phyloP scores from a whole-genome alignment of 257 asterid species.

The Craterostigma plantagineum region DNA sequence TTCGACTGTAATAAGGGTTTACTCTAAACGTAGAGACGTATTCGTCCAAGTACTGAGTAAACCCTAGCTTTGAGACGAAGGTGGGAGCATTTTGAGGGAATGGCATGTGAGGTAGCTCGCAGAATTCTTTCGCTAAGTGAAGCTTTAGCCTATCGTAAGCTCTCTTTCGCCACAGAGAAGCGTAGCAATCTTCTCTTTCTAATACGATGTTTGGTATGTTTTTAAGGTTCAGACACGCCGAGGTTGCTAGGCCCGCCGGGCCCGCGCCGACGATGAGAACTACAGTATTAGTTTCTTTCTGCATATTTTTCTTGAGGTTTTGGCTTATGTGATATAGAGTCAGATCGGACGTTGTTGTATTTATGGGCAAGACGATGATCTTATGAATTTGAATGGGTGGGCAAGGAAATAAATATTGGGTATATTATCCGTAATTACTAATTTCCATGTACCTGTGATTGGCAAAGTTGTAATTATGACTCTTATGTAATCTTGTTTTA shows the following conservation, averaged over 20 bases:
- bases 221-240: constrained; percentile 27
- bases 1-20: constrained; percentile 7
- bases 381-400: too few relatives aligned
- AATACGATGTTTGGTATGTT: constrained; percentile 28
- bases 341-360: too few relatives aligned
- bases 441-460: too few relatives aligned
- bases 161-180: constrained; percentile 33
- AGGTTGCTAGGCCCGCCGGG: constrained; percentile 42
- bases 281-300: constrained; percentile 13
- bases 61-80: constrained; percentile 17
- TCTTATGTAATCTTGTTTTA: too few relatives aligned
- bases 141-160: constrained; percentile 39
- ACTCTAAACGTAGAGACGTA: constrained; percentile 14
- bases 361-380: too few relatives aligned
- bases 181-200: constrained; percentile 41
- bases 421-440: too few relatives aligned
- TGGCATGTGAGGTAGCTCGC: constrained; percentile 32
- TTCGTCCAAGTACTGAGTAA: constrained; percentile 26
- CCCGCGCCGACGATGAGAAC: constrained; percentile 32
- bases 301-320: neutral
- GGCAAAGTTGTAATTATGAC: too few relatives aligned
- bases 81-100: constrained; percentile 23
- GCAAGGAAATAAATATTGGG: too few relatives aligned
- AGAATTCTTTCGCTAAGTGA: constrained; percentile 34
- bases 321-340: too few relatives aligned